Evolutionary conservation across 305 asterid species (phyloP), one percentile per base, ranked within the genome.

Genomic region (Lippia alba): DNA sequence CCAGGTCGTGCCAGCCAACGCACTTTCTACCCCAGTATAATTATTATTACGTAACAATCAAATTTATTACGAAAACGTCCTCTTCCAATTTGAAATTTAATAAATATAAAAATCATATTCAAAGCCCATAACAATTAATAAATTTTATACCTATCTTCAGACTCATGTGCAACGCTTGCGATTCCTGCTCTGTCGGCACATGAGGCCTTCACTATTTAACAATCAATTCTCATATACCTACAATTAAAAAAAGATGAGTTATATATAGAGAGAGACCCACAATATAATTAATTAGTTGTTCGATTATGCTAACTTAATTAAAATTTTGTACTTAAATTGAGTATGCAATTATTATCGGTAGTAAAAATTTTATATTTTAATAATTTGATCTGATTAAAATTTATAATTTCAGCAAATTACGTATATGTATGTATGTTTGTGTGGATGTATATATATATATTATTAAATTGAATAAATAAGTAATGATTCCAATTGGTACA

Each of bases 141-240:
- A 56, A 61, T 70, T 62, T 76, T 56, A 41, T 66, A 44, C 36
- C 56, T 61, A 56, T 58, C 19, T 68, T 50, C 34, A 53, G 60
- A 56, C 48, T 80, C 75, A 71, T 76, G 81, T 74, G 81, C 78
- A 34, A 67, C 65, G 50, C 61, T 66, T 53, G 14, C 58, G 11
- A 24, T 41, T 59, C 64, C 76, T 67, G n/a, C 46, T 67, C 70
- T 65, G 85, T 77, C 82, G 82, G 78, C 82, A 80, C 72, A 73
- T 66, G 72, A 65, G 45, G 49, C 62, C 67, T 61, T 66, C 62
- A 44, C 66, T 19, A 66, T 72, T 24, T 72, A 53, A 62, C 72
- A 50, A 71, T 66, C 60, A 70, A 46, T 66, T 74, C 39, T 24
- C 30, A 24, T 24, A 24, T 24, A 24, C 30, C 30, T 24, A 24